Conservation (phyloP, 192 early-diverging fungal species). For the Coemansia sp. region DNA sequence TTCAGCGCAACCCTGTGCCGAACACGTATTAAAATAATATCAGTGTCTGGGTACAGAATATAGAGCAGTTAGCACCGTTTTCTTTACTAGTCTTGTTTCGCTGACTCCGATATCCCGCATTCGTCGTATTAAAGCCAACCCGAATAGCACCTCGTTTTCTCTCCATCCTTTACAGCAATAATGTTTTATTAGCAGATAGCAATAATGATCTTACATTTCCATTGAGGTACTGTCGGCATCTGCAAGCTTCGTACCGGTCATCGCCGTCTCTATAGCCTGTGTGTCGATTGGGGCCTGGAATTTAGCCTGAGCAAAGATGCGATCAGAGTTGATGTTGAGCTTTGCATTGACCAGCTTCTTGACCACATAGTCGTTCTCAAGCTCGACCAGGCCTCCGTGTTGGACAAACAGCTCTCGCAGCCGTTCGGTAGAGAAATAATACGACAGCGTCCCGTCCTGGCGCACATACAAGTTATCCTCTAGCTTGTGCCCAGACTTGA, state of each 20-base stretch:
- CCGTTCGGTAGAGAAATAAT: constrained; percentile 80
- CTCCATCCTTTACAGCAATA: too few relatives aligned
- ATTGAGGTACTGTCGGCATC: neutral
- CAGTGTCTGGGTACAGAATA: too few relatives aligned
- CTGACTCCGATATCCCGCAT: too few relatives aligned
- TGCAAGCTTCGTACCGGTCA: constrained; percentile 7
- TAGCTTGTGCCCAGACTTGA: constrained; percentile 88
- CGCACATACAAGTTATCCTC: constrained; percentile 96
- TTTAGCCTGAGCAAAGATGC: constrained; percentile 75
- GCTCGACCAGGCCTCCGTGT: constrained; percentile 59
- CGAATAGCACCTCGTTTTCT: too few relatives aligned
- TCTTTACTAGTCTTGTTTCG: too few relatives aligned
- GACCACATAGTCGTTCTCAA: constrained; percentile 64
- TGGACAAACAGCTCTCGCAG: constrained; percentile 61
- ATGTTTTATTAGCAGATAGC: neutral
- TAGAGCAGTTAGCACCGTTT: too few relatives aligned
- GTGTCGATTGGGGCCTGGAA: constrained; percentile 61
- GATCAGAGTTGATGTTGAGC: constrained; percentile 64
- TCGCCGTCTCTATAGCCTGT: constrained; percentile 16
- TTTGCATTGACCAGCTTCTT: constrained; percentile 71
- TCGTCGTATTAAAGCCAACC: too few relatives aligned
- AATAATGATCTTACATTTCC: neutral
- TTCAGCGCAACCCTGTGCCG: too few relatives aligned
- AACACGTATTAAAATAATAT: too few relatives aligned
- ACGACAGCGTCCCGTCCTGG: constrained; percentile 93